Evolutionary conservation across 2,329 filamentous ascomycete genomes (phyloP), one percentile per base, ranked within the genome.

Genomic region (Pseudocercospora eumusae): DNA sequence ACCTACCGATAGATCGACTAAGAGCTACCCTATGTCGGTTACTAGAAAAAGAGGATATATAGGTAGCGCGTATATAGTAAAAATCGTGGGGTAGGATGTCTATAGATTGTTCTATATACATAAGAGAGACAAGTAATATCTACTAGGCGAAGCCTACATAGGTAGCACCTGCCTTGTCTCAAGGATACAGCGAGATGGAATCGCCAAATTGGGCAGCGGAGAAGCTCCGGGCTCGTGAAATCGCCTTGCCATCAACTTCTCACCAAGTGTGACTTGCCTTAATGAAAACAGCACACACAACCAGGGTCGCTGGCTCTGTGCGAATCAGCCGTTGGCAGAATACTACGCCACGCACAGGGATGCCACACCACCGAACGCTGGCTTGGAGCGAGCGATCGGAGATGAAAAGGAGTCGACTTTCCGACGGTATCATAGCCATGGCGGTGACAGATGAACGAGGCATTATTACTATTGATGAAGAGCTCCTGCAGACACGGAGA

Each of bases 361-460:
- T 54, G 50, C 28, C 10, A 20, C 2, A 11, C 6, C 5, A 31
- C 4, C 4, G 25, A 21, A 18, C 36, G 50, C 27, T 36, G 54
- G 54, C 33, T 42, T 45, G 47, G 44, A 31, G 18, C 33, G 36
- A 57, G 31, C 53, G 36, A 28, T 18, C 55, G 55, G 55, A 57
- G 55, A 57, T 57, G 55, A 47, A 57, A 57, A 45, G 55, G 36
- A 45, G 42, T 27, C 18, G 18, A 31, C 47, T 13, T 25, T 7
- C 47, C 45, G 45, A 27, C 13, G 23, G 18, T 21, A 27, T 4
- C 11, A 8, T 27, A 10, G 50, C 50, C 11, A 10, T 23, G 42
- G 3, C 42, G 42, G 7, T 23, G 10, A 27, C 47, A 50, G 10
- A 27, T 50, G 23, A 23, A 27, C 23, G 47, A 50, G 42, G 18